phyloP scores from a whole-genome alignment of 805 yeast species.

The Yamadazyma paraphyllophila region DNA sequence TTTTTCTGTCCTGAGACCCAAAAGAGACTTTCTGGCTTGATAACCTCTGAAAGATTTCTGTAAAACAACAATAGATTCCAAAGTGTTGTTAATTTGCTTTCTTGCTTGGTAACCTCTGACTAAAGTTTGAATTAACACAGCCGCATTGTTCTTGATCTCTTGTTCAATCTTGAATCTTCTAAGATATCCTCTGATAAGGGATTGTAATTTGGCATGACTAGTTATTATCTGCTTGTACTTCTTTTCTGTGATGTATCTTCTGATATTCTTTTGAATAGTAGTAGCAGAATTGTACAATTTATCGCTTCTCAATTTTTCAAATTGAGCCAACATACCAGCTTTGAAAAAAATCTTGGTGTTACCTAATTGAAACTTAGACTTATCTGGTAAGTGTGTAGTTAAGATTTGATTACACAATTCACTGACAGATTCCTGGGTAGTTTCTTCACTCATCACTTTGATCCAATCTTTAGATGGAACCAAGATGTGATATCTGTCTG shows the following conservation, averaged over 20 bases:
- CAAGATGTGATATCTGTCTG: constrained; percentile 80
- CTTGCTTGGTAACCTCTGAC: constrained; percentile 56
- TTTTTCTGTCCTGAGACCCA: constrained; percentile 48
- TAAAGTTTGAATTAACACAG: constrained; percentile 66
- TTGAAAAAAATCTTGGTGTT: constrained; percentile 91
- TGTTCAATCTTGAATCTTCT: constrained; percentile 54
- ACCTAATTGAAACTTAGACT: constrained; percentile 80
- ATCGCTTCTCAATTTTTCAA: constrained; percentile 81
- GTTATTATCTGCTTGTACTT: constrained; percentile 52
- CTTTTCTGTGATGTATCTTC: constrained; percentile 61
- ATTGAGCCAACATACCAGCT: constrained; percentile 91
- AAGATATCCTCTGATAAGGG: constrained; percentile 60
- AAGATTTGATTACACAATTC: constrained; percentile 70
- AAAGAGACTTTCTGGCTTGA: constrained; percentile 51
- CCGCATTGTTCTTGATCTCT: constrained; percentile 60
- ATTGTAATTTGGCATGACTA: constrained; percentile 58
- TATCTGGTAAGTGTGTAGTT: constrained; percentile 59
- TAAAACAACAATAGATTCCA: constrained; percentile 37
- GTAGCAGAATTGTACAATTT: constrained; percentile 77
- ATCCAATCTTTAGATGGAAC: constrained; percentile 71
- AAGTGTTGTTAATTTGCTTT: constrained; percentile 30
- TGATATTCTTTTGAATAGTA: constrained; percentile 79
- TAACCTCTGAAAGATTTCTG: constrained; percentile 53
- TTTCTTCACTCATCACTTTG: constrained; percentile 49
- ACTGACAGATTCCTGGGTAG: constrained; percentile 55